These are phyloP conservation scores for Nannochloropsis oceanica DNA, from an alignment of 108 stramenopile genomes.

Conservation along the genomic window DNA sequence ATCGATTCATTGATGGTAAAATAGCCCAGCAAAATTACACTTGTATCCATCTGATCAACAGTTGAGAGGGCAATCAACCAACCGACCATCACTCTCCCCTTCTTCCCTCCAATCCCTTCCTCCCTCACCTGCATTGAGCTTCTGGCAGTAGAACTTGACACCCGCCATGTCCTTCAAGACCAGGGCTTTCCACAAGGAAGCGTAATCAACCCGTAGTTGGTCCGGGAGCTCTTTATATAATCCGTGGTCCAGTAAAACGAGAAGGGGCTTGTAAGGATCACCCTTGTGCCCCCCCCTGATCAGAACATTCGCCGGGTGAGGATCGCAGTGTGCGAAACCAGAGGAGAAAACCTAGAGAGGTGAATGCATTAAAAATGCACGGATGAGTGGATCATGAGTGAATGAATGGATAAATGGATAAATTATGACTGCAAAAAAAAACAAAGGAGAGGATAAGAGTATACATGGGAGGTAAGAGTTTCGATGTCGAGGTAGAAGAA, in stretches of 20 bases:
- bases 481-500: too few species aligned
- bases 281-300: slow-evolving; percentile 49
- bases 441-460: too few species aligned
- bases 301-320: slow-evolving; percentile 80
- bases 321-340: slow-evolving; percentile 74
- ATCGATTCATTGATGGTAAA: too few species aligned
- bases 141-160: slow-evolving; percentile 53
- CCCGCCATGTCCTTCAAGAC: slow-evolving; percentile 61
- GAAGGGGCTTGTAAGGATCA: slow-evolving; percentile 45
- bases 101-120: not conserved
- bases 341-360: slow-evolving; percentile 19
- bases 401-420: too few species aligned
- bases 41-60: not conserved
- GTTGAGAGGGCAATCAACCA: not conserved
- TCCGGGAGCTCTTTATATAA: slow-evolving; percentile 57
- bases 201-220: slow-evolving; percentile 59
- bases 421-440: too few species aligned
- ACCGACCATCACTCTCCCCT: not conserved
- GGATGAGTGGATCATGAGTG: not conserved
- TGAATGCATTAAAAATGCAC: not conserved
- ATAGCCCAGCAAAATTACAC: too few species aligned
- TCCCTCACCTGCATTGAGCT: slow-evolving; percentile 29
- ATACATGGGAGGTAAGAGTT: too few species aligned
- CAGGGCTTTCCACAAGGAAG: slow-evolving; percentile 60
- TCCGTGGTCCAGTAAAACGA: slow-evolving; percentile 84